phyloP scores from a whole-genome alignment of 495 filamentous ascomycete genomes.

The Xylaria intraflava region DNA sequence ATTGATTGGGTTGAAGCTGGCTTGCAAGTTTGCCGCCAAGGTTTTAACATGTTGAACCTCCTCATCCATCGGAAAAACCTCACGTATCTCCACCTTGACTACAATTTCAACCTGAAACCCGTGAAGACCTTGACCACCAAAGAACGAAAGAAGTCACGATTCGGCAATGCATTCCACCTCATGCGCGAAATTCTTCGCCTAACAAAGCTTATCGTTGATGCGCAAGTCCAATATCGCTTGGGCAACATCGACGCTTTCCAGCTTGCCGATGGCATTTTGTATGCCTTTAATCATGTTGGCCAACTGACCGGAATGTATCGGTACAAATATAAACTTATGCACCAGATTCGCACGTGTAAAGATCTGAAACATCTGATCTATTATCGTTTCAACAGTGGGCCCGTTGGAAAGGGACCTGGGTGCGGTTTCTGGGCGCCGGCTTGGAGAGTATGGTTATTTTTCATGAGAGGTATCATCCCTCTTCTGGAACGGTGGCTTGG shows the following conservation, averaged over 20 bases:
- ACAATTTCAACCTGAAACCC: slow-evolving; percentile 99
- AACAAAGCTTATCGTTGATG: slow-evolving; percentile 97
- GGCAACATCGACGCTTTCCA: slow-evolving; percentile 99
- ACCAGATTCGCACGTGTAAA: slow-evolving; percentile 98
- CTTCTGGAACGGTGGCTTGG: slow-evolving; percentile 96
- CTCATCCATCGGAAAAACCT: slow-evolving; percentile 98
- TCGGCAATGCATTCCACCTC: slow-evolving; percentile 98
- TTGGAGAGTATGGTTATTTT: slow-evolving; percentile 99
- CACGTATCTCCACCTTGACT: slow-evolving; percentile 97
- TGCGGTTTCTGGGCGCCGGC: slow-evolving; percentile 99
- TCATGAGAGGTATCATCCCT: slow-evolving; percentile 98
- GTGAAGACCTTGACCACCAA: slow-evolving; percentile 99
- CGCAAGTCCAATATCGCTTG: slow-evolving; percentile 95
- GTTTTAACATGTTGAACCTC: slow-evolving; percentile 99
- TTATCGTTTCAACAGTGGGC: slow-evolving; percentile 97
- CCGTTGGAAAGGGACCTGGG: slow-evolving; percentile 95
- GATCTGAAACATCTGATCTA: slow-evolving; percentile 99
- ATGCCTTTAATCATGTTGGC: slow-evolving; percentile 98
- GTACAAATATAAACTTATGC: slow-evolving; percentile 99
- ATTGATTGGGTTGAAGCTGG: slow-evolving; percentile 99
- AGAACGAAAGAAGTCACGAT: slow-evolving; percentile 98
- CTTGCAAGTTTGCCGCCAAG: slow-evolving; percentile 94
- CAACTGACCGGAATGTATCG: slow-evolving; percentile 99
- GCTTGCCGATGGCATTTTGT: slow-evolving; percentile 95
- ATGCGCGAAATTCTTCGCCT: slow-evolving; percentile 98